phyloP scores from a whole-genome alignment of 116 monocot species.

The Posidonia oceanica region DNA sequence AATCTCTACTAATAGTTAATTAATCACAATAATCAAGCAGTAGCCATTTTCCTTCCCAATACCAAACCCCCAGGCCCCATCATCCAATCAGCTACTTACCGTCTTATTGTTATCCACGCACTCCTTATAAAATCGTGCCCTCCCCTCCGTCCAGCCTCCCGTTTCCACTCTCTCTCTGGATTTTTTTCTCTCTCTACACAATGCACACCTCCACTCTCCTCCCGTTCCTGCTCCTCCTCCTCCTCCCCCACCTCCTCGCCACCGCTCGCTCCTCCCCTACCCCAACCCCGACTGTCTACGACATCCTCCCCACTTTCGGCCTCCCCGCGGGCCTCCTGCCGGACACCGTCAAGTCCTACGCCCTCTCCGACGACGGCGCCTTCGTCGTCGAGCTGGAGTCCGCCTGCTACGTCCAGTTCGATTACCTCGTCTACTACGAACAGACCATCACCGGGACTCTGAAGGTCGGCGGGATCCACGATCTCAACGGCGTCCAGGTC shows the following conservation, averaged over 20 bases:
- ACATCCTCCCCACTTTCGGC: conserved; percentile 38
- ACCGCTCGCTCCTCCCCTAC: neutral
- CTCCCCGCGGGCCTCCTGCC: conserved; percentile 68
- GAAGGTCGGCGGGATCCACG: conserved; percentile 46
- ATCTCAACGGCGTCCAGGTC: conserved; percentile 59
- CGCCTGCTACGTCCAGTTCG: conserved; percentile 62
- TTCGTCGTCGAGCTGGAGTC: conserved; percentile 42
- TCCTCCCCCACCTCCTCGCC: conserved; percentile 1
- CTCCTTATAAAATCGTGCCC: too few species aligned
- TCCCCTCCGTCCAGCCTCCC: too few species aligned
- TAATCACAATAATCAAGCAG: too few species aligned
- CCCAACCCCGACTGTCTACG: conserved; percentile 13
- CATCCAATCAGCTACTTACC: too few species aligned
- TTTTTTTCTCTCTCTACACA: too few species aligned
- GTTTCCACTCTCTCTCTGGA: too few species aligned
- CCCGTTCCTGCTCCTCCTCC: neutral
- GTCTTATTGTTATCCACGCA: too few species aligned
- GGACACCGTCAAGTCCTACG: conserved; percentile 33
- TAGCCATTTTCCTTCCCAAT: too few species aligned
- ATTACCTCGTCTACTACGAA: conserved; percentile 57
- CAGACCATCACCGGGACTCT: conserved; percentile 20
- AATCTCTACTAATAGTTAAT: too few species aligned
- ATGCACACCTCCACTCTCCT: neutral
- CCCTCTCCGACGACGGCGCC: conserved; percentile 25
- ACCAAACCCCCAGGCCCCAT: too few species aligned